Conservation (phyloP, 2,329 filamentous ascomycete genomes). For the Emergomyces pasteurianus region DNA sequence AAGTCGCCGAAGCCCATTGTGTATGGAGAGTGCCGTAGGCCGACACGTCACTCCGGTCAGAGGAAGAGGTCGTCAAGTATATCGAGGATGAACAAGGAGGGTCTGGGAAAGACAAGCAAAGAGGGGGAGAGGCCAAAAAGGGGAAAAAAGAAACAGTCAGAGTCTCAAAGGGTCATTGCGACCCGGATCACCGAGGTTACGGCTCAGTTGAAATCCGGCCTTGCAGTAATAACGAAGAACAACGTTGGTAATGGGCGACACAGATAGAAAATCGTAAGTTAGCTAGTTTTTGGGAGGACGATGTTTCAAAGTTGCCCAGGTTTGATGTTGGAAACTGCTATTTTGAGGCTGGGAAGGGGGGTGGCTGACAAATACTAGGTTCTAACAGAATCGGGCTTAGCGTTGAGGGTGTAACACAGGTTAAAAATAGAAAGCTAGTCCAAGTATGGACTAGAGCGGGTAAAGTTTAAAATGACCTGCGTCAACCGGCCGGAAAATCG, state of each 20-base stretch:
- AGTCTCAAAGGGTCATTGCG: background rate
- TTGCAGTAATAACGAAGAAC: background rate
- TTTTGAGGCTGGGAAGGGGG: background rate
- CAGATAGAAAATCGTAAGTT: background rate
- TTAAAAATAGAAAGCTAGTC: background rate
- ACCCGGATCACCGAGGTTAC: background rate
- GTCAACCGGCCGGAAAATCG: background rate
- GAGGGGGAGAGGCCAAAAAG: no score
- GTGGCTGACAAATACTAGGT: background rate
- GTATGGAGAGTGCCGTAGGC: constrained; percentile 8
- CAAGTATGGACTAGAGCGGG: background rate
- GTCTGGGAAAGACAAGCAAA: no score
- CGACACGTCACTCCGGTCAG: background rate
- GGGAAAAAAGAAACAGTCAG: background rate
- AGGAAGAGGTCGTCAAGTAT: constrained; percentile 8
- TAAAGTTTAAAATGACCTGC: background rate
- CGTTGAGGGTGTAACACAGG: fast-evolving
- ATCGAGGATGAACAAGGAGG: constrained; percentile 1
- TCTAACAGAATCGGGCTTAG: background rate
- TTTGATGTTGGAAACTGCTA: constrained; percentile 1
- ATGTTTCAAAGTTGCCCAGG: background rate
- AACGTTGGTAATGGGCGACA: background rate
- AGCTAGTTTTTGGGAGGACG: background rate
- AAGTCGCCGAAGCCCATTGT: constrained; percentile 90
- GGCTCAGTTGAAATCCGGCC: background rate